These are phyloP conservation scores for Skeletonema tropicum DNA, from an alignment of 108 stramenopile genomes.

Conservation along the genomic window DNA sequence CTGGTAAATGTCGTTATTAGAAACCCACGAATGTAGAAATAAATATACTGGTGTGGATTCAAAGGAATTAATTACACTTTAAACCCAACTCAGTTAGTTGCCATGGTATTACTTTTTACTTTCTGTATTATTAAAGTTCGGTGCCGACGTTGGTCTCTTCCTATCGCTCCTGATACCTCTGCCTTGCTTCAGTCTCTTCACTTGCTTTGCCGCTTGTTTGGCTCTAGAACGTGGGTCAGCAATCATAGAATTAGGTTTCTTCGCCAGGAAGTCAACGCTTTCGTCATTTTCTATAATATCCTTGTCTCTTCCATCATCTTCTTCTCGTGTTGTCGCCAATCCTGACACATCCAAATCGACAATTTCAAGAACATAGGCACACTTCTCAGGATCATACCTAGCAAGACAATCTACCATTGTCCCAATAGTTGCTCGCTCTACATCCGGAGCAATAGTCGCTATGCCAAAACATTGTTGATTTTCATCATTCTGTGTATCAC, in stretches of 20 bases:
- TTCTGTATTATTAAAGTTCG: background rate
- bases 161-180: conserved; percentile 1
- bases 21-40: conserved; percentile 15
- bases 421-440: conserved; percentile 1
- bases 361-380: conserved; percentile 37
- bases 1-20: conserved; percentile 22
- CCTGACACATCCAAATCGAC: conserved; percentile 19
- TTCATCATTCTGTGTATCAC: background rate
- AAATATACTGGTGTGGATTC: background rate
- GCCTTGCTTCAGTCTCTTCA: conserved; percentile 30
- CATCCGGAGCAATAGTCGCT: background rate
- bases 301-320: background rate
- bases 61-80: background rate
- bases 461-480: background rate
- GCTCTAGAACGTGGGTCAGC: conserved; percentile 26
- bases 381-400: conserved; percentile 21
- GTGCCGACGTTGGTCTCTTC: no score
- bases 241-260: background rate
- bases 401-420: conserved; percentile 45
- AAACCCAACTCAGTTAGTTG: background rate
- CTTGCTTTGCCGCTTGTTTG: conserved; percentile 28
- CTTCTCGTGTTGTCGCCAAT: background rate
- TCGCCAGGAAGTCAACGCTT: background rate
- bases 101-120: background rate
- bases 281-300: no score